Percentiles rank a stretch among this genome's conserved stretches.
These are phyloP conservation scores for Phlyctochytrium bullatum DNA, from an alignment of 192 early-diverging fungal species.

Conservation along the genomic window DNA sequence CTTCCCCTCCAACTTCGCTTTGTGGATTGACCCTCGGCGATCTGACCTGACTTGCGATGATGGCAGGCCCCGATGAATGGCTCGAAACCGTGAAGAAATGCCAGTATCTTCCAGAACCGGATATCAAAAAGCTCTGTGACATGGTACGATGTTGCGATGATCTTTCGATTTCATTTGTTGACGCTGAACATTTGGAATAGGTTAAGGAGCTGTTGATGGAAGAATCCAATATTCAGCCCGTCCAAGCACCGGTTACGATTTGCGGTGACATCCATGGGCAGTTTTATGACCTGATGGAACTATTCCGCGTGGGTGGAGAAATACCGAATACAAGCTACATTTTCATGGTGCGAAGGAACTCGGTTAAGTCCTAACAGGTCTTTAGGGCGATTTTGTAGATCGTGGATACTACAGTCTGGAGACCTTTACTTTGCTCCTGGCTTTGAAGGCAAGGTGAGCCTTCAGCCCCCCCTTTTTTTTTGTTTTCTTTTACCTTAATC, in stretches of 20 bases:
- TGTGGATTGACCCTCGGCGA: too few species aligned
- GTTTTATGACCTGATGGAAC: constrained; percentile 93
- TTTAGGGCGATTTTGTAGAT: constrained; percentile 97
- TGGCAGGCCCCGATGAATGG: constrained; percentile 93
- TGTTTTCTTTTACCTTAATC: constrained; percentile 8
- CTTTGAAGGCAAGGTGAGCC: constrained; percentile 83
- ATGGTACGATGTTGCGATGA: constrained; percentile 58
- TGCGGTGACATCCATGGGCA: constrained; percentile 97
- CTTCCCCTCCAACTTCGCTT: too few species aligned
- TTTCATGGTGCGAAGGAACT: constrained; percentile 74
- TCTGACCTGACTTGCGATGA: too few species aligned
- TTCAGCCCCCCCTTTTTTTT: neutral
- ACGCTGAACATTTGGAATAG: constrained; percentile 50
- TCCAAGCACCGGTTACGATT: constrained; percentile 92
- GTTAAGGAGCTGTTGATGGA: constrained; percentile 97
- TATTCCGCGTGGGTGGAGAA: constrained; percentile 95
- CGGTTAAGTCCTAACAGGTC: constrained; percentile 4
- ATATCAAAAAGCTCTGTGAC: constrained; percentile 97
- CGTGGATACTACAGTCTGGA: constrained; percentile 97
- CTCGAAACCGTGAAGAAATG: constrained; percentile 87
- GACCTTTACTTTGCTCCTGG: constrained; percentile 91
- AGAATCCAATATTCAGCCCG: constrained; percentile 98
- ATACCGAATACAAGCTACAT: constrained; percentile 93
- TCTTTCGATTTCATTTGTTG: neutral
- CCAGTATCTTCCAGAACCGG: constrained; percentile 88